Evolutionary conservation across 164 flowering plant species (phyloP).

Genomic region (Tetracentron sinense): DNA sequence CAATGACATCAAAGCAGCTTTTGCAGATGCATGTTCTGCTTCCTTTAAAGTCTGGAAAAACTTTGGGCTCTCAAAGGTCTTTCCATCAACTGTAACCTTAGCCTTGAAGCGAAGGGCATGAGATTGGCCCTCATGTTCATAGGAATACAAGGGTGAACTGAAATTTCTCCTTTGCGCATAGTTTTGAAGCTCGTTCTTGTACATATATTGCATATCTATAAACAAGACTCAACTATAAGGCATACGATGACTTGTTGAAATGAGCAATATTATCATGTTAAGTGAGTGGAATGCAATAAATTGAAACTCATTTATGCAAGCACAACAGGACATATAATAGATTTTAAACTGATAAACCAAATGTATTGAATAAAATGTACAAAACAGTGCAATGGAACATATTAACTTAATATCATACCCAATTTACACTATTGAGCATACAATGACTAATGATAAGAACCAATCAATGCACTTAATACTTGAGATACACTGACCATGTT

Average conservation of each 20-base stretch:
- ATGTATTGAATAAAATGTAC: too few species aligned
- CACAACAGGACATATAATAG: background rate
- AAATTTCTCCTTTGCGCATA: slow-evolving; percentile 48
- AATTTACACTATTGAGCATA: background rate
- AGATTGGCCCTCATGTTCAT: slow-evolving; percentile 51
- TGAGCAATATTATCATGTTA: background rate
- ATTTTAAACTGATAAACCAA: background rate
- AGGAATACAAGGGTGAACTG: slow-evolving; percentile 43
- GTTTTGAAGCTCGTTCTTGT: slow-evolving; percentile 53
- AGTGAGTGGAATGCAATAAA: background rate
- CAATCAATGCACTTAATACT: too few species aligned
- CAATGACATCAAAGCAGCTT: slow-evolving; percentile 54
- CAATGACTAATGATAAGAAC: background rate
- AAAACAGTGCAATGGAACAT: background rate
- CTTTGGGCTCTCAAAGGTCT: slow-evolving; percentile 43
- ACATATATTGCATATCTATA: slow-evolving; percentile 30
- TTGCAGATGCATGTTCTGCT: slow-evolving; percentile 79
- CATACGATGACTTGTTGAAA: background rate
- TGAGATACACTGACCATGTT: background rate
- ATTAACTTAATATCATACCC: background rate
- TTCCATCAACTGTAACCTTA: slow-evolving; percentile 51
- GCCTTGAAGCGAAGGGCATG: slow-evolving; percentile 61
- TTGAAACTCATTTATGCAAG: background rate
- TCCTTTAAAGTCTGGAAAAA: slow-evolving; percentile 52
- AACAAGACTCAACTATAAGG: slow-evolving; percentile 7